These are phyloP conservation scores for Monilinia fructicola DNA, from an alignment of 2,329 filamentous ascomycete genomes.

Conservation along the genomic window DNA sequence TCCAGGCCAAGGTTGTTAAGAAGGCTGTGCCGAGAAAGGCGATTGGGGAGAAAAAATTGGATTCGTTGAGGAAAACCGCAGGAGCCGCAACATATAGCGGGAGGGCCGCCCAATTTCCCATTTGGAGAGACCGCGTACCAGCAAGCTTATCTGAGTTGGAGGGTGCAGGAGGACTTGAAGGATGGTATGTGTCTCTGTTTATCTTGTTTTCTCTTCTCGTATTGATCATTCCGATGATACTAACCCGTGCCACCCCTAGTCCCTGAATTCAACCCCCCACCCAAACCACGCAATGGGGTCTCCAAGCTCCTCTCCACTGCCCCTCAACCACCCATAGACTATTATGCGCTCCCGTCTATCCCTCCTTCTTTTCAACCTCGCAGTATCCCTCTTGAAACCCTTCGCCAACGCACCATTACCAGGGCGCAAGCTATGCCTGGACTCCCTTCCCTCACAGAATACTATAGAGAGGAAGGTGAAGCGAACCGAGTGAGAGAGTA, in stretches of 20 bases:
- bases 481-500: neutral
- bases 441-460: neutral
- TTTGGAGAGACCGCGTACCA: constrained; percentile 39
- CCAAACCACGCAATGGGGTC: neutral
- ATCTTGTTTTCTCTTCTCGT: too few relatives aligned
- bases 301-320: neutral
- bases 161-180: constrained; percentile 34
- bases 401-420: constrained; percentile 6
- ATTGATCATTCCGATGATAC: neutral
- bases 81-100: constrained; percentile 23
- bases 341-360: constrained; percentile 28
- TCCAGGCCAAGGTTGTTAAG: constrained; percentile 7
- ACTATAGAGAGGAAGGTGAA: constrained; percentile 2
- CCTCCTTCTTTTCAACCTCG: constrained; percentile 24
- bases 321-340: neutral
- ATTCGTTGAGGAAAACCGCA: neutral
- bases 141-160: constrained; percentile 30
- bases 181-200: constrained; percentile 29
- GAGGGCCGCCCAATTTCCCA: constrained; percentile 28
- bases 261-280: constrained; percentile 23
- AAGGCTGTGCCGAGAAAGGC: neutral
- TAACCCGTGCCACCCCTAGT: constrained; percentile 23
- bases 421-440: neutral
- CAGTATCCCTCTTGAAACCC: neutral
- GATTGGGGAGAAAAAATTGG: neutral